A percentile compares a stretch with the other conserved stretches of the same genome.
phyloP scores from a whole-genome alignment of 768 basidiomycete genomes.

The Boletus coccyginus region DNA sequence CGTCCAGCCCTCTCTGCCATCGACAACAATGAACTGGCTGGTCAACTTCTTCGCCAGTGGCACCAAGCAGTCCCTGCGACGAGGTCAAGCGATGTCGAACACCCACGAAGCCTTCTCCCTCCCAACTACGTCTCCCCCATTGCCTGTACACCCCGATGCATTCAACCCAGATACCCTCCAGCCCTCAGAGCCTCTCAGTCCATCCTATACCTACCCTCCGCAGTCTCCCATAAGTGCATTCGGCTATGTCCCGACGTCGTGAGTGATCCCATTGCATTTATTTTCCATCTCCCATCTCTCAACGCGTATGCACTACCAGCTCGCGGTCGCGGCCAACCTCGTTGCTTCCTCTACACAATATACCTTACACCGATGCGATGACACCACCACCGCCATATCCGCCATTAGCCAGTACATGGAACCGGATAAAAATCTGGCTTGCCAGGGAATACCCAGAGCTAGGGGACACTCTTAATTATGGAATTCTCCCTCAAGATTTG shows the following conservation, averaged over 20 bases:
- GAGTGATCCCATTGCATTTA: conserved; percentile 12
- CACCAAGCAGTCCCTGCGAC: conserved; percentile 45
- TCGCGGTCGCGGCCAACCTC: conserved; percentile 49
- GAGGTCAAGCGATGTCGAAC: conserved; percentile 66
- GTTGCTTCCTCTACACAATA: conserved; percentile 68
- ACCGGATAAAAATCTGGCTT: conserved; percentile 80
- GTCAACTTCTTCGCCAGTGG: conserved; percentile 60
- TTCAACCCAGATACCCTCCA: conserved; percentile 54
- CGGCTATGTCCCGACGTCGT: conserved; percentile 61
- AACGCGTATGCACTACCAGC: conserved; percentile 18
- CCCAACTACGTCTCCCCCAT: conserved; percentile 66
- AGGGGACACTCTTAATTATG: conserved; percentile 92
- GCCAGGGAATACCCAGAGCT: conserved; percentile 88
- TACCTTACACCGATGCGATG: conserved; percentile 40
- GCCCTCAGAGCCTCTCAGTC: conserved; percentile 47
- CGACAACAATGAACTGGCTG: conserved; percentile 67
- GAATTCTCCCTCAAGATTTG: conserved; percentile 77
- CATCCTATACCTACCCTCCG: conserved; percentile 79
- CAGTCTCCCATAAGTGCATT: conserved; percentile 52
- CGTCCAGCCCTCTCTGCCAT: conserved; percentile 6
- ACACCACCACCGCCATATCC: conserved; percentile 56
- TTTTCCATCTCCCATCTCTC: conserved; percentile 3
- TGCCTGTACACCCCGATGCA: conserved; percentile 52
- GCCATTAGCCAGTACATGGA: conserved; percentile 80
- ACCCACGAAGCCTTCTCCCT: conserved; percentile 90